A percentile compares a stretch with the other conserved stretches of the same genome.
Evolutionary conservation across 768 basidiomycete species (phyloP).

Genomic region (Podaxis carcinomalis): DNA sequence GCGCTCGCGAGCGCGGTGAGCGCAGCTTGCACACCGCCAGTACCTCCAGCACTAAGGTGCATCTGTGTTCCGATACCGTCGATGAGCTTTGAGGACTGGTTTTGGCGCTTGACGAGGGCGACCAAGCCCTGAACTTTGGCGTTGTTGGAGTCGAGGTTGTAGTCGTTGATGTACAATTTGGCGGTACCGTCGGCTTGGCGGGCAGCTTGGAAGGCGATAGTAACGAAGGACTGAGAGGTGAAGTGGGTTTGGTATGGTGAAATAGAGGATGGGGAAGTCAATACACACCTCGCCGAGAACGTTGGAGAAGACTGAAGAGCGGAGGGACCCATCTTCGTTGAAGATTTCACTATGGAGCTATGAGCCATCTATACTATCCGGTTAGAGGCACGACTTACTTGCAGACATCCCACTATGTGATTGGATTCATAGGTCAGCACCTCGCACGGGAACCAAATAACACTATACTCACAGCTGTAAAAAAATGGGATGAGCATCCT

Average conservation of each 20-base stretch:
- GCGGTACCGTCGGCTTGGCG: conserved; percentile 35
- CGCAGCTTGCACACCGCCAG: conserved; percentile 33
- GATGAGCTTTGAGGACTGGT: conserved; percentile 33
- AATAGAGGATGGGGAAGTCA: neutral
- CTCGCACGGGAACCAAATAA: neutral
- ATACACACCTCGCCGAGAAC: conserved; percentile 30
- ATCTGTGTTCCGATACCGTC: conserved; percentile 50
- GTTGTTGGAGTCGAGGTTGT: conserved; percentile 46
- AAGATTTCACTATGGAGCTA: conserved; percentile 33
- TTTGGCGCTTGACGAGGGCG: conserved; percentile 36
- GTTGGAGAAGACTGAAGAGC: conserved; percentile 36
- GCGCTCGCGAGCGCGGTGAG: conserved; percentile 39
- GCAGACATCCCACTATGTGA: conserved; percentile 30
- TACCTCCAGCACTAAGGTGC: conserved; percentile 31
- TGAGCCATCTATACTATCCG: conserved; percentile 16
- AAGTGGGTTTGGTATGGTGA: neutral
- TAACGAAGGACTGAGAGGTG: conserved; percentile 31
- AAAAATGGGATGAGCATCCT: neutral
- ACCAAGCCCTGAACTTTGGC: conserved; percentile 39
- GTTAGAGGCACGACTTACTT: conserved; percentile 21
- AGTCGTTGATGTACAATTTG: conserved; percentile 42
- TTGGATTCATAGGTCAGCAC: neutral
- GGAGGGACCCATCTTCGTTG: conserved; percentile 39
- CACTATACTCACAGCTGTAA: conserved; percentile 14
- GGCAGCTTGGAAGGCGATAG: conserved; percentile 42